phyloP scores from a whole-genome alignment of 768 basidiomycete species.

The Suillus weaverae region DNA sequence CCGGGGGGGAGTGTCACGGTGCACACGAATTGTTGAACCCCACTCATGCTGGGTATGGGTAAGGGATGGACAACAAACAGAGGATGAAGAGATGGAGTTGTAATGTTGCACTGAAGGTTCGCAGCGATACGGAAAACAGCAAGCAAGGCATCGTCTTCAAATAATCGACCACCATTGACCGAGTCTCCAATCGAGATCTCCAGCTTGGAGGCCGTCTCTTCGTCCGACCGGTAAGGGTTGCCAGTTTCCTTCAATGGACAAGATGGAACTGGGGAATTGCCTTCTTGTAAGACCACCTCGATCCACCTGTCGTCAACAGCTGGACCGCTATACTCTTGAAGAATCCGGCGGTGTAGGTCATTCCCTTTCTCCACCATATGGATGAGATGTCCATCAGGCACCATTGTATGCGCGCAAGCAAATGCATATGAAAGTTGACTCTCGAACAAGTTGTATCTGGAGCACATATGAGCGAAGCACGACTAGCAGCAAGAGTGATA shows the following conservation, averaged over 20 bases:
- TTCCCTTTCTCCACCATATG: conserved; percentile 65
- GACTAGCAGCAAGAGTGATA: background rate
- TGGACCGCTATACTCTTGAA: conserved; percentile 44
- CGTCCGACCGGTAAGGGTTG: conserved; percentile 48
- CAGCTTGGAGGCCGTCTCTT: conserved; percentile 33
- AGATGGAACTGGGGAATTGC: conserved; percentile 44
- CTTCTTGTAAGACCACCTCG: conserved; percentile 38
- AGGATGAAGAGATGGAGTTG: conserved; percentile 12
- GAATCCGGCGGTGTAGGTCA: conserved; percentile 51
- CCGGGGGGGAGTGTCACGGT: conserved; percentile 48
- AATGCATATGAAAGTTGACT: conserved; percentile 62
- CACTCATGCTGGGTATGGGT: conserved; percentile 16
- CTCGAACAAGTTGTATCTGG: conserved; percentile 61
- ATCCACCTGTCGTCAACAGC: conserved; percentile 52
- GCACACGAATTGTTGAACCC: conserved; percentile 42
- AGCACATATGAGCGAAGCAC: conserved; percentile 9
- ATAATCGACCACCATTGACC: conserved; percentile 58
- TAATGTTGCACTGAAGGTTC: conserved; percentile 12
- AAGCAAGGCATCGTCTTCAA: conserved; percentile 54
- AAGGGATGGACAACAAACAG: conserved; percentile 18
- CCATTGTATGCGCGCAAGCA: conserved; percentile 47
- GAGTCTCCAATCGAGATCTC: conserved; percentile 56
- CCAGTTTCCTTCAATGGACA: conserved; percentile 38
- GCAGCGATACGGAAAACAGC: conserved; percentile 55
- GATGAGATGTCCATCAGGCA: conserved; percentile 52